These are phyloP conservation scores for Paramecium biaurelia DNA, from an alignment of 73 alveolate species.

Conservation along the genomic window DNA sequence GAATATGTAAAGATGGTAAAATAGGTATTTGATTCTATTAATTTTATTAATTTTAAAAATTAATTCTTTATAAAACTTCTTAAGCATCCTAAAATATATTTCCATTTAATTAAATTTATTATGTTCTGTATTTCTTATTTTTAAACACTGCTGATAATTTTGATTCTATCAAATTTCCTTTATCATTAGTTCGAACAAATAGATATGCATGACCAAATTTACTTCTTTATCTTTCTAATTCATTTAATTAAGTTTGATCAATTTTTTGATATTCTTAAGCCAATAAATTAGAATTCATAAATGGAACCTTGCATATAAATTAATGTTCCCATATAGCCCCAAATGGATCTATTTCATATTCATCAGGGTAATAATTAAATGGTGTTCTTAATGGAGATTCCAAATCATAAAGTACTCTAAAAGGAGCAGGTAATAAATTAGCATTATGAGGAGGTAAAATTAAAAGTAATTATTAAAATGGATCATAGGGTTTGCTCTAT, in stretches of 20 bases:
- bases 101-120: background rate
- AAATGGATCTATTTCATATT: constrained; percentile 59
- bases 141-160: background rate
- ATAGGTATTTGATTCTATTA: background rate
- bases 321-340: constrained; percentile 61
- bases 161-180: background rate
- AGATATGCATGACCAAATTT: background rate
- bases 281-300: constrained; percentile 46
- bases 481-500: constrained; percentile 78
- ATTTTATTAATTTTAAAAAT: background rate
- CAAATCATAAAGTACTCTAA: constrained; percentile 30
- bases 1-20: background rate
- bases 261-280: background rate
- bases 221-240: background rate
- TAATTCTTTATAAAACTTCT: background rate
- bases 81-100: background rate
- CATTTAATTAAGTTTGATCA: background rate
- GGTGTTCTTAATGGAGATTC: constrained; percentile 53
- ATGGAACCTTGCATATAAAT: constrained; percentile 50
- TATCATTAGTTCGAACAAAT: background rate
- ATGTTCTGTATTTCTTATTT: background rate
- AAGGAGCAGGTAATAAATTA: constrained; percentile 39
- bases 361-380: constrained; percentile 46
- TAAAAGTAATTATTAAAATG: constrained; percentile 84
- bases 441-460: constrained; percentile 86